Percentiles rank a stretch among this genome's conserved stretches.
phyloP scores from a whole-genome alignment of 352 stramenopile genomes.

The Pythium apleroticum region DNA sequence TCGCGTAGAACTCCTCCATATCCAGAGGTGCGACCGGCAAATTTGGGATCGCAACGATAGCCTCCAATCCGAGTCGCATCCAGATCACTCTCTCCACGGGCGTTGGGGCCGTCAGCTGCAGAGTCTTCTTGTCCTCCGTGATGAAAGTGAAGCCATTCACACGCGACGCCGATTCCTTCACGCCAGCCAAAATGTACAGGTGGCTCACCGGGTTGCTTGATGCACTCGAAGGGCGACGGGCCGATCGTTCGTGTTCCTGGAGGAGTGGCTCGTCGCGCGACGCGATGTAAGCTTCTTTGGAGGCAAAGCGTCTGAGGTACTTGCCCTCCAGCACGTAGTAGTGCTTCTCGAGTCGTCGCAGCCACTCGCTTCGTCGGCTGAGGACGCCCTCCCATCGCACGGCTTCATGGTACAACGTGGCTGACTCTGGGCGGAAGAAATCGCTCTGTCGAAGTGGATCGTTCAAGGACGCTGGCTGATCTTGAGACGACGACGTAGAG shows the following conservation, averaged over 20 bases:
- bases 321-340: constrained; percentile 88
- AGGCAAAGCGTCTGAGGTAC: constrained; percentile 79
- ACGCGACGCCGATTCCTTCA: constrained; percentile 82
- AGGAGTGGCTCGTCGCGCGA: constrained; percentile 75
- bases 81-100: constrained; percentile 87
- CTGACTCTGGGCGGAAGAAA: constrained; percentile 34
- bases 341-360: constrained; percentile 78
- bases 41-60: constrained; percentile 82
- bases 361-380: constrained; percentile 79
- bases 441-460: constrained; percentile 20
- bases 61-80: constrained; percentile 83
- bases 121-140: constrained; percentile 83
- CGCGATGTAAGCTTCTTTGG: constrained; percentile 81
- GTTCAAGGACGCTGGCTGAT: background rate
- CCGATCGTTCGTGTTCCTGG: constrained; percentile 40
- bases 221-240: constrained; percentile 40
- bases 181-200: constrained; percentile 75
- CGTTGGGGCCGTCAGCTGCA: constrained; percentile 75
- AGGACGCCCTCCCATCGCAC: constrained; percentile 85
- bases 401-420: constrained; percentile 75
- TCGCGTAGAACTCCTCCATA: constrained; percentile 89
- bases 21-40: constrained; percentile 78
- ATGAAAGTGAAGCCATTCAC: constrained; percentile 88
- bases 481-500: background rate
- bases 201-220: constrained; percentile 55